Base-by-base conservation (phyloP, 768 basidiomycete species). In the Megacollybia marginata region DNA sequence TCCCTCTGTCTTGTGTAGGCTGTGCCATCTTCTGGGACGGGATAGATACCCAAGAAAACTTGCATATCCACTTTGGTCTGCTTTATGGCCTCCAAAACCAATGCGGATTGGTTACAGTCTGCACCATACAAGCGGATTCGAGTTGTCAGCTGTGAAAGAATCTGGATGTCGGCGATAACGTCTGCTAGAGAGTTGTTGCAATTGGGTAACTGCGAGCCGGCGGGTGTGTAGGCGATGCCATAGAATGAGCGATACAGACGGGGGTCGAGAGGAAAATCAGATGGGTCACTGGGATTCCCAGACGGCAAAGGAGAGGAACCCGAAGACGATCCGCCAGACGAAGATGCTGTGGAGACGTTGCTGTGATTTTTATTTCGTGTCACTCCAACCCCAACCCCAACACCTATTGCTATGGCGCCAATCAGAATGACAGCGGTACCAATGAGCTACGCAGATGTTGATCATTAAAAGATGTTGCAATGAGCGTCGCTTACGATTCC, bases 71-170 rank as follows among this genome's bases (percentile, higher is more conserved):
- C 88, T 66, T 94, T 89, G 33, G 94, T 96, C 52, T 81, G 82
- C 58, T 84, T 75, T 57, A 99, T 92, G 15, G 94, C 95, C 55
- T 93, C 88, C 31, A 98, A 80, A 45, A 90, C 84, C 18, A 89
- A 72, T 0, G 83, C 83, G 3, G 83, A 79, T 62, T 88, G 84
- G 61, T 92, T 91, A 62, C 88, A 92, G 65, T 92, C 88, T 33
- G 89, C 81, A 36, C 92, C 92, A 62, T 94, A 95, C 34, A 93
- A 71, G 58, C 88, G 87, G 53, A 92, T 69, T 47, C 80, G 82
- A 80, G 76, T 80, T 1, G 92, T 95, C 34, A 95, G 65, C 68
- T 95, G 92, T 33, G 92, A 92, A 57, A 95, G 66, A 35, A 91
- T 73, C 74, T 88, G 86, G 10, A 89, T 76, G 62, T 89, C 87